phyloP scores from a whole-genome alignment of 306 rosid species.

The Ceratonia siliqua region DNA sequence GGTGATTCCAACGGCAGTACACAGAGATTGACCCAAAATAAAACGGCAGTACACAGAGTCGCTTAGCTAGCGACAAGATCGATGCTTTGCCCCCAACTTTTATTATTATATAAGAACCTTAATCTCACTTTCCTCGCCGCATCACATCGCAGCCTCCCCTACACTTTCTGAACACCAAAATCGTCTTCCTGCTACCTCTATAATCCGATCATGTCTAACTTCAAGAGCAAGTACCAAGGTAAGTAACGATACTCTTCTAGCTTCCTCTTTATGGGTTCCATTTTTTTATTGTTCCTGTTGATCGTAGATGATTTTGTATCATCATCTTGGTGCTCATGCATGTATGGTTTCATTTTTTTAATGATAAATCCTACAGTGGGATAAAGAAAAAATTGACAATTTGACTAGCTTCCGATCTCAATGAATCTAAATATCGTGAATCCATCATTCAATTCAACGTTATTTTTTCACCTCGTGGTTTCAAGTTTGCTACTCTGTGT shows the following conservation, averaged over 20 bases:
- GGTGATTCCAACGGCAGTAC: constrained; percentile 39
- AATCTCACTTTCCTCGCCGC: too few species aligned
- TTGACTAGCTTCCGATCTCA: constrained; percentile 6
- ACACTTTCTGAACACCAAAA: background rate
- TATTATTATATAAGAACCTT: too few species aligned
- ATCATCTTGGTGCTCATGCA: too few species aligned
- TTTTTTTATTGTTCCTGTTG: background rate
- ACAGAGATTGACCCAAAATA: constrained; percentile 32
- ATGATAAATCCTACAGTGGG: background rate
- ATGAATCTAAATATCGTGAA: background rate
- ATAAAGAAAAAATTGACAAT: background rate
- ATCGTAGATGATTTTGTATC: background rate
- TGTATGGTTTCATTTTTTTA: too few species aligned
- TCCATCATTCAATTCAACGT: background rate
- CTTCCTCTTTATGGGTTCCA: background rate
- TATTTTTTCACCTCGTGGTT: background rate
- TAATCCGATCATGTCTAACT: constrained; percentile 37
- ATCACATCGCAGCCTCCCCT: too few species aligned
- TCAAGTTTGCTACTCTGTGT: background rate
- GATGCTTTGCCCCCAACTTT: too few species aligned
- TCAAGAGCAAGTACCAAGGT: constrained; percentile 42
- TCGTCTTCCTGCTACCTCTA: background rate
- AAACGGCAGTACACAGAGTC: constrained; percentile 43
- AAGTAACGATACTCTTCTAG: background rate
- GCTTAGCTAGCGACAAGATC: background rate